Base-by-base conservation (phyloP, 2,329 filamentous ascomycete species). In the Metarhizium sp. region DNA sequence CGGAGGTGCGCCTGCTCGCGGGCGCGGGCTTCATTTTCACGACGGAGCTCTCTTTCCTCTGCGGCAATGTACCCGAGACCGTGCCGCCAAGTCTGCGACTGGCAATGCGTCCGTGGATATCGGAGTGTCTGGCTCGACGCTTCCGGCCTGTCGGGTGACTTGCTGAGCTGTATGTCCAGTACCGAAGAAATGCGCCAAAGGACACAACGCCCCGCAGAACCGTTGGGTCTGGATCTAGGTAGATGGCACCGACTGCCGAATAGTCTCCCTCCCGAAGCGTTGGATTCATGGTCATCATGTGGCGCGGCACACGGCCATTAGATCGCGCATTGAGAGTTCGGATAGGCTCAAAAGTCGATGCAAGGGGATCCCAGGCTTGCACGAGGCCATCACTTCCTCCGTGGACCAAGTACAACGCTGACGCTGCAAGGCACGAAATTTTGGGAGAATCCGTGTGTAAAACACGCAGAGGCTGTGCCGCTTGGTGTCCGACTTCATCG, bases 341-440 rank as follows among this genome's bases (percentile, higher is more conserved):
- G 52, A 97, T 80, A 0, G 94, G 90, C 20, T 86, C 84, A 18
- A 79, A 71, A 0, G 80, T 87, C 2, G 92, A 97, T 1, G 86
- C 90, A 50, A 99, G 75, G n/a, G 88, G 89, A 73, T 99, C 94
- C 94, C 94, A 99, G 6, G 91, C 89, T 69, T 97, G 94, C 4
- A 96, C 92, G 3, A 97, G 80, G 1, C 94, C 92, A 71, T 99
- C 94, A 61, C 88, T 96, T 30, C 94, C 94, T 51, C 94, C 94
- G 67, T 96, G 90, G 6, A 97, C 88, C 16, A 99, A 73, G 66
- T 95, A 95, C 16, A 99, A 75, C 2, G 90, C 88, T 1, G 91
- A 90, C 50, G 96, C 69, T 6, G 87, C 94, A 16, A 99, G 71
- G 58, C 85, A 90, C 0, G 91, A 89, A 18, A 97, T 85, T 66